Percentiles rank a stretch among this genome's conserved stretches.
These are phyloP conservation scores for Angophora floribunda DNA, from an alignment of 345 rosid species.

Conservation along the genomic window DNA sequence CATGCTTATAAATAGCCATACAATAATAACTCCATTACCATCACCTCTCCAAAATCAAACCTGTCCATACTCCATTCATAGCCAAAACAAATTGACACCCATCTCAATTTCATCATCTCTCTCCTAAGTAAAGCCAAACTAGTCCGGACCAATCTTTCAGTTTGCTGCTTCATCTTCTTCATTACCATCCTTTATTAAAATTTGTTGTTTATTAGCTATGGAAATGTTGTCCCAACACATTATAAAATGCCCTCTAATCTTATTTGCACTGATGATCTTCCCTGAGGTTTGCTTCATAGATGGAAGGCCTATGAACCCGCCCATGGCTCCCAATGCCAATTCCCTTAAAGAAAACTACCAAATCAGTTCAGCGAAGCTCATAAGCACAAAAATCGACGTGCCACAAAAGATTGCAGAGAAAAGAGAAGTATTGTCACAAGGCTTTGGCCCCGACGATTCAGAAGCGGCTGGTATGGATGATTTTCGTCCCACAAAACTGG, in stretches of 20 bases:
- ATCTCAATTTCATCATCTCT: background rate
- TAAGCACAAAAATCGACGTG: background rate
- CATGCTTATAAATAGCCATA: background rate
- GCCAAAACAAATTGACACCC: background rate
- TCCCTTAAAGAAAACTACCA: background rate
- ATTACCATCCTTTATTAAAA: background rate
- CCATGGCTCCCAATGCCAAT: background rate
- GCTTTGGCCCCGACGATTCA: background rate
- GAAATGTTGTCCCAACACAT: background rate
- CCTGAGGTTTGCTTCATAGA: background rate
- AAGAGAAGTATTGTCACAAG: background rate
- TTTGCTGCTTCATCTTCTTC: background rate
- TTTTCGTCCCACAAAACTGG: background rate
- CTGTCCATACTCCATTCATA: background rate
- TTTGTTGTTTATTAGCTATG: background rate
- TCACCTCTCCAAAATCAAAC: background rate
- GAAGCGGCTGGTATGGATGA: background rate
- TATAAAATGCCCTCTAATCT: background rate
- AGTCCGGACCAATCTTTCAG: background rate
- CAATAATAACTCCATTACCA: background rate
- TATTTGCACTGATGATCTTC: background rate
- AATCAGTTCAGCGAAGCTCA: background rate
- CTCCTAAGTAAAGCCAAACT: background rate
- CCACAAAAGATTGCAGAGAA: background rate
- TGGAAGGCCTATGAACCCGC: background rate